A percentile compares a stretch with the other conserved stretches of the same genome.
These are phyloP conservation scores for Vitis hybrid DNA, from an alignment of 177 flowering plant species.

Conservation along the genomic window DNA sequence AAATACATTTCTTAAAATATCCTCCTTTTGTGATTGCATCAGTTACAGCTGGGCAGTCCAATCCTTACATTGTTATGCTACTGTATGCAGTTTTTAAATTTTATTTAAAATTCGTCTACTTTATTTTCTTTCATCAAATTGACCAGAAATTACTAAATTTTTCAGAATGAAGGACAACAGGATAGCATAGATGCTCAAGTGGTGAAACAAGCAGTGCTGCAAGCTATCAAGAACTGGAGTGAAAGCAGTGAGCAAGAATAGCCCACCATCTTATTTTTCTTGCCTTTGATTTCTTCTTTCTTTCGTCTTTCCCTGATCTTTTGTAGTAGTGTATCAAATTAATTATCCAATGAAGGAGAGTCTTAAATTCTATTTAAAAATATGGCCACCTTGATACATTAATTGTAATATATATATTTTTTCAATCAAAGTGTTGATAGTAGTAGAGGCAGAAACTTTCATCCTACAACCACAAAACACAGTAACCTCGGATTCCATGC, in stretches of 20 bases:
- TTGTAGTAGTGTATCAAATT: not conserved
- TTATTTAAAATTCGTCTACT: not conserved
- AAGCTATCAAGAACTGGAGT: conserved; percentile 65
- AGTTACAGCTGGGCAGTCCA: not conserved
- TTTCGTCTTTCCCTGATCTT: not conserved
- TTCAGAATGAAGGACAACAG: conserved; percentile 43
- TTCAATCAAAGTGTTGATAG: not conserved
- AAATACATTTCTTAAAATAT: not conserved
- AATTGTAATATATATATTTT: too few species aligned
- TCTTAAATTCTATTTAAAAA: not conserved
- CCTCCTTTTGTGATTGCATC: not conserved
- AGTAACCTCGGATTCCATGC: too few species aligned
- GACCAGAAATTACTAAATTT: not conserved
- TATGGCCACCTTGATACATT: not conserved
- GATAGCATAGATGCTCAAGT: conserved; percentile 59
- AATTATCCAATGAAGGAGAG: not conserved
- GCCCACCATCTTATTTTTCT: not conserved
- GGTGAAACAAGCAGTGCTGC: conserved; percentile 61
- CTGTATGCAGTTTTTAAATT: not conserved
- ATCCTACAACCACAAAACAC: too few species aligned
- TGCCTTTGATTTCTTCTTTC: not conserved
- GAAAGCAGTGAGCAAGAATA: conserved; percentile 30
- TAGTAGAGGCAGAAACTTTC: not conserved
- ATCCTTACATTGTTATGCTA: not conserved
- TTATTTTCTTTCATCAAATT: not conserved